A percentile compares a stretch with the other conserved stretches of the same genome.
Evolutionary conservation across 2,329 filamentous ascomycete species (phyloP).

Genomic region (Talaromyces pinophilus): DNA sequence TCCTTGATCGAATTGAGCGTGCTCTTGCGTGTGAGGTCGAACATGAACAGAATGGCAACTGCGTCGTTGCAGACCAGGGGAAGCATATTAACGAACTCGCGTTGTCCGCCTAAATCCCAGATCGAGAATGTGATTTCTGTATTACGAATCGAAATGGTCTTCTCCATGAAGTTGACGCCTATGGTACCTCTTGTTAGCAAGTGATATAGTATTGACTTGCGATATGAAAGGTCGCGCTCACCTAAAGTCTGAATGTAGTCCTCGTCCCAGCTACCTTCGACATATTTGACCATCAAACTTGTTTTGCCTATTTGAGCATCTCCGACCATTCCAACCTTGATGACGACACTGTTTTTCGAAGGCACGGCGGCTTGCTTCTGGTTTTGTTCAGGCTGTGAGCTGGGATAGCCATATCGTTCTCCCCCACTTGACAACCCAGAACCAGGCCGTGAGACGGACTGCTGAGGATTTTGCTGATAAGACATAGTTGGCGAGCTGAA

Average conservation of each 20-base stretch:
- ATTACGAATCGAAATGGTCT: conserved; percentile 98
- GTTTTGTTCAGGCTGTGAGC: conserved; percentile 53
- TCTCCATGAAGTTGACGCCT: conserved; percentile 99
- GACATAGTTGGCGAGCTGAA: conserved; percentile 45
- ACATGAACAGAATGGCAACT: conserved; percentile 99
- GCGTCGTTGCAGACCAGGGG: conserved; percentile 99
- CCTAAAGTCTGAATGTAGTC: conserved; percentile 98
- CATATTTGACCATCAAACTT: conserved; percentile 98
- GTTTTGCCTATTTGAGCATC: conserved; percentile 99
- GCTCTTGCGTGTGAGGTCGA: conserved; percentile 95
- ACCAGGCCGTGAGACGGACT: conserved; percentile 49
- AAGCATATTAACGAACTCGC: conserved; percentile 99
- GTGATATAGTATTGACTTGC: background rate
- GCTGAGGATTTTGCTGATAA: conserved; percentile 42
- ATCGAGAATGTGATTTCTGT: conserved; percentile 99
- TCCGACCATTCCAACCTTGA: conserved; percentile 99
- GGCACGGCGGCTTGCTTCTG: conserved; percentile 46
- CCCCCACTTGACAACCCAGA: conserved; percentile 52
- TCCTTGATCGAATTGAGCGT: conserved; percentile 99
- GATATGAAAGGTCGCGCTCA: conserved; percentile 39
- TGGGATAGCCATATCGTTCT: conserved; percentile 50
- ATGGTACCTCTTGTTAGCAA: conserved; percentile 25
- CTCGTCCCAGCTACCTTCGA: conserved; percentile 99
- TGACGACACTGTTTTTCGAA: conserved; percentile 72
- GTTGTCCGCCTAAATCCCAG: conserved; percentile 96